Evolutionary conservation across 1,284 basidiomycete genomes (phyloP), one percentile per base, ranked within the genome.

Genomic region (Leccinum pachyderme): DNA sequence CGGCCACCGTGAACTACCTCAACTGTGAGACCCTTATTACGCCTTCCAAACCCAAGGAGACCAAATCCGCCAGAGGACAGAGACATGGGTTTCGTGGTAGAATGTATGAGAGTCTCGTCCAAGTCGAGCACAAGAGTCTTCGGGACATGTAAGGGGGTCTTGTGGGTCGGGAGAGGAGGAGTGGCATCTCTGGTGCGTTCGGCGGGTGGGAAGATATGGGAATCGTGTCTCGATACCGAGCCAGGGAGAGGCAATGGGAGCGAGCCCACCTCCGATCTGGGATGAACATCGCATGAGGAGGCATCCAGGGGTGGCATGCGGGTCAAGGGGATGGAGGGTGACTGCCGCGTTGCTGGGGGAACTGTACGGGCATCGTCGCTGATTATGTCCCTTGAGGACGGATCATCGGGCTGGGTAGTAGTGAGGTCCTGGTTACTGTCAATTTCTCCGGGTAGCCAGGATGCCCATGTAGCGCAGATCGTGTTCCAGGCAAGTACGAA

Each of bases 21-120:
- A n/a, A 99, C 94, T 60, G 91, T 93, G 74, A 95, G 91, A 7
- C 87, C 84, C 66, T 84, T 84, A 64, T 85, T 85, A 56, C 83
- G 75, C 54, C 77, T 77, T 52, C 81, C 79, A 48, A 86, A 73
- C 15, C 86, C 86, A 56, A 93, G 77, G 29, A 91, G 73, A 24
- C 87, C 84, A 7, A 79, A 79, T 27, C 81, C 77, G 35, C 80
- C 76, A 50, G 70, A 66, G 13, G 74, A 75, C 27, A 75, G 68
- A 52, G 75, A 76, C 53, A 88, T 78, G 25, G 89, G 91, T 41
- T 93, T 81, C 27, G 93, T 93, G 0, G 95, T 99, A 2, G 95
- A 98, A 70, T 99, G 96, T 57, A 99, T 98, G 54, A 99, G 83
- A 1, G 96, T 99, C 75, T 99, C 96, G 72, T 99, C 96, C 41